Base-by-base conservation (phyloP, 768 basidiomycete species). In the Asterophora lycoperdoides region DNA sequence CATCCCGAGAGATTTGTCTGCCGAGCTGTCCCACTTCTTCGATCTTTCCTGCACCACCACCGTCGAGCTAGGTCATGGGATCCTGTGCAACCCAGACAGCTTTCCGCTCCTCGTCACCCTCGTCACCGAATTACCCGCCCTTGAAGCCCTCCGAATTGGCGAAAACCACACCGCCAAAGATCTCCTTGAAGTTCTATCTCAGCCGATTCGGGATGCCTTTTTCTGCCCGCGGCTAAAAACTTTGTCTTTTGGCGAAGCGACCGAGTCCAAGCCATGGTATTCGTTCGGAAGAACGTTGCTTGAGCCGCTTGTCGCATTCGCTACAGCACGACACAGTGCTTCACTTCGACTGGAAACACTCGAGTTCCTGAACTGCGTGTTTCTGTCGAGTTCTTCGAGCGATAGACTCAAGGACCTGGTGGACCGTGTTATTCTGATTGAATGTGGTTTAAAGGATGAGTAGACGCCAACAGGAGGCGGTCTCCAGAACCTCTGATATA, bases 281-380 rank as follows among this genome's bases (percentile, higher is more conserved):
- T 59, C 64, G 18, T 69, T 69, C 52, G 55, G 48, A 14, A 62
- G 64, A 8, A 52, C 57, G 35, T 70, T 69, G 67, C 38, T 66
- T 3, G 20, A 54, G 14, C 44, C 50, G 1, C 46, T 69, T 26
- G 18, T 60, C 7, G 41, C 47, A 0, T 58, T 56, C 17, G 55
- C 55, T 8, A 51, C 46, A 20, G 53, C 41, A 8, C 53, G 66
- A 8, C 50, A 46, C 11, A 23, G 23, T 1, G 42, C 41, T 29
- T 56, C 55, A 8, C 35, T 46, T 30, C 54, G 56, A 2, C 38
- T 70, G 2, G 43, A 47, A 15, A 49, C 33, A 1, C 28, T 70
- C 5, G 64, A 67, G 26, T 67, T 70, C 42, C 51, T 53, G 13
- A 52, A 57, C 33, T 67, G 65, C 38, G 57, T 60, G 23, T 14